Percentiles rank a stretch among this genome's conserved stretches.
These are phyloP conservation scores for Malania oleifera DNA, from an alignment of 164 flowering plant genomes.

Conservation along the genomic window DNA sequence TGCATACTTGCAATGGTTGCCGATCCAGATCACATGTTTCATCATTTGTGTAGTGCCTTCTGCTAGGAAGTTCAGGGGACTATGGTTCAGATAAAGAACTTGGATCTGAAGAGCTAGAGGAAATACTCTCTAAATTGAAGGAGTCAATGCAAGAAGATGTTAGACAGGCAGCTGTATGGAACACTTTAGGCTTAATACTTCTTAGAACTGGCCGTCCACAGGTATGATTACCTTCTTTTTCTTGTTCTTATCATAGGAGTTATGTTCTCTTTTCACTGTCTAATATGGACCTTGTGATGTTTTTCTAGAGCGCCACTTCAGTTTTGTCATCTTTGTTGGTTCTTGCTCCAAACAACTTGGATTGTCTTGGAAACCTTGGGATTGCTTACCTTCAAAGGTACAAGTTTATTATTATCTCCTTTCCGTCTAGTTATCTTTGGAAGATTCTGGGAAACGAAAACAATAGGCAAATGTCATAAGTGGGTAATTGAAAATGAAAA, in stretches of 20 bases:
- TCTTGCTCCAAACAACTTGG: slow-evolving; percentile 64
- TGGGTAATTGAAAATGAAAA: no score
- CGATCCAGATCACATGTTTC: slow-evolving; percentile 14
- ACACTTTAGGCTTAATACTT: slow-evolving; percentile 73
- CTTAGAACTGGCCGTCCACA: slow-evolving; percentile 75
- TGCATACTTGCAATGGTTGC: slow-evolving; percentile 4
- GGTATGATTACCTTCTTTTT: slow-evolving; percentile 30
- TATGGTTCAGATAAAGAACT: slow-evolving; percentile 57
- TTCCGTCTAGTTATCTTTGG: neutral
- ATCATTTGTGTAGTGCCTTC: slow-evolving; percentile 53
- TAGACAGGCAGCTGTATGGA: slow-evolving; percentile 87
- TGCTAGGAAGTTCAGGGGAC: slow-evolving; percentile 65
- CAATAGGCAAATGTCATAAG: no score
- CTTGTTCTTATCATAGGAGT: neutral
- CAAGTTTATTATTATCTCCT: slow-evolving; percentile 3
- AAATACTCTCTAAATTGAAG: slow-evolving; percentile 57
- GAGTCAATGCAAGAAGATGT: slow-evolving; percentile 65
- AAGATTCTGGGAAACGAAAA: neutral
- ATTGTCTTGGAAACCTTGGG: slow-evolving; percentile 90
- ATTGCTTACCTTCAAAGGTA: slow-evolving; percentile 83
- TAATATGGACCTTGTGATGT: slow-evolving; percentile 10
- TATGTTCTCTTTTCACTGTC: neutral
- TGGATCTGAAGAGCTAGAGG: slow-evolving; percentile 70
- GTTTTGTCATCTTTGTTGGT: slow-evolving; percentile 64
- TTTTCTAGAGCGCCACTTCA: slow-evolving; percentile 65